Evolutionary conservation across 495 filamentous ascomycete genomes (phyloP), one percentile per base, ranked within the genome.

Genomic region (Trichoderma parareesei): DNA sequence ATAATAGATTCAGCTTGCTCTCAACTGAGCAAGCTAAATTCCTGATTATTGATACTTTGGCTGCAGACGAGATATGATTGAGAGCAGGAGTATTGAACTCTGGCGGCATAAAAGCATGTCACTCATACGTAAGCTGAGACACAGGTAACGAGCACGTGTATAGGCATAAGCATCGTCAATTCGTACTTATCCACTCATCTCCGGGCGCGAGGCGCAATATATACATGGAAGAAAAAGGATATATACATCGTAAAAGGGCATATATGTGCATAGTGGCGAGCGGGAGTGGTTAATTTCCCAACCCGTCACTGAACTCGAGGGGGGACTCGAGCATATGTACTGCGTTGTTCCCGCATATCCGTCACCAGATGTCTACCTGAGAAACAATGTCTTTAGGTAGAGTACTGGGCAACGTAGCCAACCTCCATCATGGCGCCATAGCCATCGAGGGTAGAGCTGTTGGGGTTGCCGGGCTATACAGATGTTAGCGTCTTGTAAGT

Each of bases 371-470:
- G 2, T 2, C 27, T 6, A 8, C 27, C 8, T 11, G 16, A 33
- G 33, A 33, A 9, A 16, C 20, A 37, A 42, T 13, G 1, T 37
- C 18, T 14, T 65, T 60, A 65, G 8, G 64, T 46, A 11, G 37
- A 37, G 65, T 79, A 79, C 0, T 75, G 74, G 38, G 74, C 77
- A 9, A 81, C 77, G 64, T 81, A 81, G 18, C 69, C 76, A 18
- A 79, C 76, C 68, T 81, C 78, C 77, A 81, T 79, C 70, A 78
- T 76, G 64, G 74, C 71, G 11, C 76, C 76, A 60, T 71, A 78
- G 48, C 78, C 75, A 55, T 70, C 76, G 14, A 43, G 67, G 27
- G 78, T 81, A 13, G 67, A 60, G 20, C 20, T 48, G 71, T 79
- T 78, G 5, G 78, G 77, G 14, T 71, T 59, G 8, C 76, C 76